Base-by-base conservation (phyloP, 2,329 filamentous ascomycete species). In the Pseudofabraea citricarpa region DNA sequence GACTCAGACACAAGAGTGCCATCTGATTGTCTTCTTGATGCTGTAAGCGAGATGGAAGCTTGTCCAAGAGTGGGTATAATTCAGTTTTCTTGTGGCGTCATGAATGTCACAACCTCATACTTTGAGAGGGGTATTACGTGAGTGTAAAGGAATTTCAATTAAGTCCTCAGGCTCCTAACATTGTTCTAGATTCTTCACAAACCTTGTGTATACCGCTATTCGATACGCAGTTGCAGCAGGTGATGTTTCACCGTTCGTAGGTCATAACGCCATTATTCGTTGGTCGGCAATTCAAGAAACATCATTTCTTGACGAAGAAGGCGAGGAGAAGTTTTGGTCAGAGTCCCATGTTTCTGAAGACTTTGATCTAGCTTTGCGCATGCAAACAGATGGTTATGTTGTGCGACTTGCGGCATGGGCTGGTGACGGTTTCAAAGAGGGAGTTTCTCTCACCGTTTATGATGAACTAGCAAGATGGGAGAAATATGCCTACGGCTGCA, bases 121-220 rank as follows among this genome's bases (percentile, higher is more conserved):
- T 90, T 90, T 54, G 86, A 90, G 63, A 84, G 83, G 52, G 82
- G 79, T 33, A 65, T 87, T 56, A 86, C 84, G 2, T 90, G n/a
- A n/a, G n/a, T n/a, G n/a, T n/a, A n/a, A n/a, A n/a, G n/a, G n/a
- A n/a, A n/a, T n/a, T n/a, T n/a, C n/a, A n/a, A n/a, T n/a, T n/a
- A n/a, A n/a, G n/a, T n/a, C n/a, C n/a, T n/a, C n/a, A n/a, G n/a
- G n/a, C n/a, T n/a, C n/a, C n/a, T n/a, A n/a, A n/a, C n/a, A n/a
- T n/a, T n/a, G n/a, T n/a, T n/a, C n/a, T n/a, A n/a, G n/a, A n/a
- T n/a, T 85, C 67, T 89, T 90, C 66, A 90, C 85, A 32, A 82
- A 89, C 57, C 73, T 90, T 40, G 79, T 90, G 54, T 90, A 89
- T 67, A 82, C 78, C 0, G 77, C 82, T 24, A 89, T 89, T 55